These are phyloP conservation scores for Dothidotthia symphoricarpi DNA, from an alignment of 2,329 filamentous ascomycete genomes.

Conservation along the genomic window DNA sequence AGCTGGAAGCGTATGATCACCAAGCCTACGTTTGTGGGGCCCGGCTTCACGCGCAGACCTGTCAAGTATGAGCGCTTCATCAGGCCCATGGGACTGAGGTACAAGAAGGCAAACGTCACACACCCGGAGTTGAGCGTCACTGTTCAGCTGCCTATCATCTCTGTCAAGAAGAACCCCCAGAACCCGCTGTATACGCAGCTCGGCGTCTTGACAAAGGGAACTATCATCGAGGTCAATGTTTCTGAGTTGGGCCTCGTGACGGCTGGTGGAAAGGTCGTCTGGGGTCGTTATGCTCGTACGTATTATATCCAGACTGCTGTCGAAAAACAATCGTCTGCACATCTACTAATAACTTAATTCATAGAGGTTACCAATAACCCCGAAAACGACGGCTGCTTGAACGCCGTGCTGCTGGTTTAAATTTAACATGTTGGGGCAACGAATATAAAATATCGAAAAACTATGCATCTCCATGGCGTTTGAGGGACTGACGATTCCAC, in stretches of 20 bases:
- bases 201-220: slow-evolving; percentile 63
- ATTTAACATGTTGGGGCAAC: neutral
- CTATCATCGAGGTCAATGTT: slow-evolving; percentile 85
- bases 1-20: slow-evolving; percentile 72
- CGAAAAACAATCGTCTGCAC: neutral
- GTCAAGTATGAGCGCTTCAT: slow-evolving; percentile 64
- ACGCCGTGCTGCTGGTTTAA: slow-evolving; percentile 40
- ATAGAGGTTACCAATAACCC: slow-evolving; percentile 39
- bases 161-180: slow-evolving; percentile 81
- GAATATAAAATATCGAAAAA: neutral
- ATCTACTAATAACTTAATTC: neutral
- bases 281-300: slow-evolving; percentile 37
- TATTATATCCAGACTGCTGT: neutral
- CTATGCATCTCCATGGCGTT: neutral
- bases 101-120: slow-evolving; percentile 72
- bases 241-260: slow-evolving; percentile 89
- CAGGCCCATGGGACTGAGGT: slow-evolving; percentile 63
- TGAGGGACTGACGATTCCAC: neutral
- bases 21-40: slow-evolving; percentile 85
- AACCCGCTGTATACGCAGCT: slow-evolving; percentile 89
- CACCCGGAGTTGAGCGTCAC: slow-evolving; percentile 82
- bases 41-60: slow-evolving; percentile 83
- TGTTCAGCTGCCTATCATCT: slow-evolving; percentile 68
- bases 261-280: slow-evolving; percentile 72
- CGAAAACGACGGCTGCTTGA: slow-evolving; percentile 42